These are phyloP conservation scores for Liriodendron chinense DNA, from an alignment of 164 flowering plant species.

Conservation along the genomic window DNA sequence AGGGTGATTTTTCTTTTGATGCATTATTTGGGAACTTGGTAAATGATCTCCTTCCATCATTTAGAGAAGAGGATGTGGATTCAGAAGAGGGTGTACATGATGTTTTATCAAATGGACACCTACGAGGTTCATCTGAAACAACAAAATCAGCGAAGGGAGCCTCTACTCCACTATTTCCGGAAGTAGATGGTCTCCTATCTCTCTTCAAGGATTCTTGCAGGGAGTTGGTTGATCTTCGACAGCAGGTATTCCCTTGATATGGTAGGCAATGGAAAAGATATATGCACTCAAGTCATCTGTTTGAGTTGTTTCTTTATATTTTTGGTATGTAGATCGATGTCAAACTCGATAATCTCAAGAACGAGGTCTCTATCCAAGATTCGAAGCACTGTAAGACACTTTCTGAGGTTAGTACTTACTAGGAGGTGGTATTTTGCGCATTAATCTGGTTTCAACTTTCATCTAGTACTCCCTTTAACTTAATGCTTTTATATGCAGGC, in stretches of 20 bases:
- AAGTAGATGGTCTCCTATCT: slow-evolving; percentile 75
- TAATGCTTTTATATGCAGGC: too few species aligned
- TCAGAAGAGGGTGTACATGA: slow-evolving; percentile 57
- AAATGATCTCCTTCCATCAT: slow-evolving; percentile 77
- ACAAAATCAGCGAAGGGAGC: slow-evolving; percentile 47
- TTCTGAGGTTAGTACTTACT: slow-evolving; percentile 61
- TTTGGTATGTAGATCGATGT: slow-evolving; percentile 66
- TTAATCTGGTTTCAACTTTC: not conserved
- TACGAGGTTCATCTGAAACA: slow-evolving; percentile 48
- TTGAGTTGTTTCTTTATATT: not conserved
- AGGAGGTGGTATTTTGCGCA: not conserved
- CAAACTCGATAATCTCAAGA: slow-evolving; percentile 68
- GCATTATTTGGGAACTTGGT: slow-evolving; percentile 94
- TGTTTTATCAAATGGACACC: slow-evolving; percentile 60
- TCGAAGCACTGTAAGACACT: slow-evolving; percentile 90
- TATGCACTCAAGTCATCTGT: too few species aligned
- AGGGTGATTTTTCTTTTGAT: slow-evolving; percentile 99
- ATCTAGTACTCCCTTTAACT: too few species aligned
- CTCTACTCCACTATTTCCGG: slow-evolving; percentile 75
- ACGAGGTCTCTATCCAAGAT: slow-evolving; percentile 88
- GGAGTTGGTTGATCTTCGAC: slow-evolving; percentile 80
- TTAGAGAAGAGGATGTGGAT: slow-evolving; percentile 70
- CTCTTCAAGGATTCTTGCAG: slow-evolving; percentile 83
- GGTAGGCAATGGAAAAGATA: not conserved
- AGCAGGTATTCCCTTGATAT: slow-evolving; percentile 46